These are phyloP conservation scores for Linanthus parryae DNA, from an alignment of 148 eudicot genomes.

Conservation along the genomic window DNA sequence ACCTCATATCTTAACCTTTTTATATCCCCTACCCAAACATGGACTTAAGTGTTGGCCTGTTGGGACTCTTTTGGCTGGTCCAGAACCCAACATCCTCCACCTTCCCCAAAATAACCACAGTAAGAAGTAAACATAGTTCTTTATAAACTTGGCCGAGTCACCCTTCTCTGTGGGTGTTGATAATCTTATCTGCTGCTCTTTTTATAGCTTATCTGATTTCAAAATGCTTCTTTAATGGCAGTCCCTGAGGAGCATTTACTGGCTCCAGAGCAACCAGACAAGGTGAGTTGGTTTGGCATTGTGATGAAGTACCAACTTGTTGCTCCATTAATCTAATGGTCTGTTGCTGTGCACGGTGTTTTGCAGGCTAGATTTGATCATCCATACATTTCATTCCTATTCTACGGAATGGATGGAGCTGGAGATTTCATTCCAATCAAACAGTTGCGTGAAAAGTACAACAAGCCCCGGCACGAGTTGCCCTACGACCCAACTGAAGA, in stretches of 20 bases:
- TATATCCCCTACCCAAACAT: no score
- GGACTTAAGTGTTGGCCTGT: no score
- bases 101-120: no score
- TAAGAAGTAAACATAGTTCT: no score
- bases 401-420: constrained; percentile 74
- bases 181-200: neutral
- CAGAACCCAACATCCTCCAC: no score
- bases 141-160: no score
- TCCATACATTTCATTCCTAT: constrained; percentile 78
- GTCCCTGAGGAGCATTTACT: constrained; percentile 87
- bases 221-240: constrained; percentile 31
- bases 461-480: constrained; percentile 73
- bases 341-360: neutral
- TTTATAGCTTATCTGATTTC: neutral
- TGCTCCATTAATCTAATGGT: no score
- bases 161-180: neutral
- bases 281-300: constrained; percentile 33
- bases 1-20: no score
- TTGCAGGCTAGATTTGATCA: constrained; percentile 85
- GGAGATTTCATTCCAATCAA: constrained; percentile 88
- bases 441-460: constrained; percentile 89
- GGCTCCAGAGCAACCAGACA: constrained; percentile 63
- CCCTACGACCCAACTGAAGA: constrained; percentile 61
- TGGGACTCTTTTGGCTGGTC: no score
- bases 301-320: no score